A percentile compares a stretch with the other conserved stretches of the same genome.
phyloP scores from a whole-genome alignment of 164 flowering plant genomes.

The Dillenia suffruticosa region DNA sequence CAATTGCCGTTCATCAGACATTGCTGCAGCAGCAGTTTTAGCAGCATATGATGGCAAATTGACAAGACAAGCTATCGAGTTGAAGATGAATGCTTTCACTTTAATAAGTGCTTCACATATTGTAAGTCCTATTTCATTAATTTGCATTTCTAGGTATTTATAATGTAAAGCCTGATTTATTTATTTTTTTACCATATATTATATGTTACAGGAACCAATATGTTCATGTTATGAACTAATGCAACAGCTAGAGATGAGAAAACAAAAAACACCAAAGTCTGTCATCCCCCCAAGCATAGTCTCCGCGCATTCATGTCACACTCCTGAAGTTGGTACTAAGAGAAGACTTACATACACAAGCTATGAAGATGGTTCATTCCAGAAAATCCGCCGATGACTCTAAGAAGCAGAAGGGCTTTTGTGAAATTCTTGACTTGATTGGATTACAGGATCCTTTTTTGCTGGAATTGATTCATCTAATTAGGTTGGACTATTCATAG shows the following conservation, averaged over 20 bases:
- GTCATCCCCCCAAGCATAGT: constrained; percentile 27
- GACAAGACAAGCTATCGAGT: constrained; percentile 39
- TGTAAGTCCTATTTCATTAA: constrained; percentile 30
- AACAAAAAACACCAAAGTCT: constrained; percentile 15
- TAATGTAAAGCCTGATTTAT: not conserved
- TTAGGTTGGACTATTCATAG: not conserved
- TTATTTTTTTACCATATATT: not conserved
- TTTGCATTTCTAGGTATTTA: no score
- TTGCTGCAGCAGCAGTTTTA: constrained; percentile 67
- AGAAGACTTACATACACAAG: constrained; percentile 24
- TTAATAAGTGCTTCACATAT: constrained; percentile 18
- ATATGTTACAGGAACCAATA: constrained; percentile 39
- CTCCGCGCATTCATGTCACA: constrained; percentile 16
- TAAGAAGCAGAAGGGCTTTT: no score
- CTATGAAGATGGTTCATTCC: no score
- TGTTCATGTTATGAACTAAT: constrained; percentile 38
- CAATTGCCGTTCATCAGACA: constrained; percentile 49
- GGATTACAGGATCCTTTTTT: not conserved
- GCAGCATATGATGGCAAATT: constrained; percentile 33
- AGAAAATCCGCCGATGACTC: no score
- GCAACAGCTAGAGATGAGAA: constrained; percentile 27
- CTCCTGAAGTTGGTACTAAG: constrained; percentile 22
- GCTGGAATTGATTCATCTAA: constrained; percentile 3
- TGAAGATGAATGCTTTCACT: constrained; percentile 31
- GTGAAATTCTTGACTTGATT: constrained; percentile 1